Base-by-base conservation (phyloP, 345 rosid species). In the Lumnitzera littorea region DNA sequence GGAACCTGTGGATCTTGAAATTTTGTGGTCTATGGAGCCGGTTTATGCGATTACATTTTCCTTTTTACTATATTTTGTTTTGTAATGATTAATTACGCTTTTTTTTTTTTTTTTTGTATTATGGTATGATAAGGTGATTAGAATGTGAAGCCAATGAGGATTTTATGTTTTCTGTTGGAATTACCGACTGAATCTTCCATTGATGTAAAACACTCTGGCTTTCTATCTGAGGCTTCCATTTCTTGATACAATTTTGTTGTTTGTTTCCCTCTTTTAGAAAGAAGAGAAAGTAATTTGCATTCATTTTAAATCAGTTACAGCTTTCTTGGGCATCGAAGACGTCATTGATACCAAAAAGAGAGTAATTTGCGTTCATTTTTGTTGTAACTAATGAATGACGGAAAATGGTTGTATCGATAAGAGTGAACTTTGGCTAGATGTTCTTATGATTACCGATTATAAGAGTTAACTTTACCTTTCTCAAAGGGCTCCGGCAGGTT, bases 171-270 rank as follows among this genome's bases (percentile, higher is more conserved):
- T 58, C 50, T 50, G 76, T 80, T 87, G 91, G 91, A 85, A 90
- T 90, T 90, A 90, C 95, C 95, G 90, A 46, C 95, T 90, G 90
- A 87, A 69, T 67, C 57, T 59, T 36, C 43, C 56, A 36, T 66
- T 82, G 86, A 76, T 76, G 86, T 69, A 47, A 71, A 70, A 49
- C 5, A 61, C 59, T 55, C 79, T 70, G 77, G 77, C 79, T 20
- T 20, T 20, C 20, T 78, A 9, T 71, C 83, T 78, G 86, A 82
- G 86, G 86, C 82, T 74, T 76, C 77, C 6, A 12, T 5, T 16
- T 2, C 4, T 8, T 41, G 1, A 48, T 23, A 36, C 20, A 20
- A 15, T 15, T 25, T 12, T 47, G 3, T 11, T 46, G 16, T 48
- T 13, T 16, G 8, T 14, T 15, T 3, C 20, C 20, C 20, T 20